Evolutionary conservation across 257 asterid genomes (phyloP), one percentile per base, ranked within the genome.

Genomic region (Echites panduratus): DNA sequence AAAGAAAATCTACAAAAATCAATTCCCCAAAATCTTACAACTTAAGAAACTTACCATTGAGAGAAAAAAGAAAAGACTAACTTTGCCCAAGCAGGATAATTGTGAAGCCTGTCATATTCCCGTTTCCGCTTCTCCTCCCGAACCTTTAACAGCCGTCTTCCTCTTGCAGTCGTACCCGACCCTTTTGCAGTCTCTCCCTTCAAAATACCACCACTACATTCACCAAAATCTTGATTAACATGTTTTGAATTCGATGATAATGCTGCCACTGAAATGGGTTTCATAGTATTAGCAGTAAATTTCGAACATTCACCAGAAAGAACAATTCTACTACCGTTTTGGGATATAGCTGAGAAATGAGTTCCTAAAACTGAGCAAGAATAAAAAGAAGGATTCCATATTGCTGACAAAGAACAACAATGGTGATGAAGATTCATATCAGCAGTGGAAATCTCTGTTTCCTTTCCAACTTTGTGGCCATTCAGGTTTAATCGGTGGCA

Each of bases 11-110:
- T 14, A n/a, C n/a, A n/a, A n/a, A 22, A 67, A 56, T 12, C 48
- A 27, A 59, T 10, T 41, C 7, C 24, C 57, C 19, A 13, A 41
- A 62, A 62, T 45, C 47, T 62, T 62, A 32, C 47, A 62, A 62
- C 68, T 62, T 5, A 54, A n/a, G 13, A 10, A 58, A 72, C 54
- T 56, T 32, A 14, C 45, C 53, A 54, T 8, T 29, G 16, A 47
- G 54, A 73, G n/a, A n/a, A n/a, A n/a, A 2, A 47, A 1, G 50
- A 73, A 67, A 16, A 13, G 41, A 40, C 41, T 59, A 73, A 93
- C 98, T 91, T 93, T 72, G 98, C 98, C 98, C 98, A 93, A 78
- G 96, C 77, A 72, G 98, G 98, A 79, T 91, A 93, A 61, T 84
- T 87, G 66, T 88, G 89, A 68, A 85, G 85, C 54, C 78, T 86